These are phyloP conservation scores for Corylus heterophylla DNA, from an alignment of 306 rosid genomes.

Conservation along the genomic window DNA sequence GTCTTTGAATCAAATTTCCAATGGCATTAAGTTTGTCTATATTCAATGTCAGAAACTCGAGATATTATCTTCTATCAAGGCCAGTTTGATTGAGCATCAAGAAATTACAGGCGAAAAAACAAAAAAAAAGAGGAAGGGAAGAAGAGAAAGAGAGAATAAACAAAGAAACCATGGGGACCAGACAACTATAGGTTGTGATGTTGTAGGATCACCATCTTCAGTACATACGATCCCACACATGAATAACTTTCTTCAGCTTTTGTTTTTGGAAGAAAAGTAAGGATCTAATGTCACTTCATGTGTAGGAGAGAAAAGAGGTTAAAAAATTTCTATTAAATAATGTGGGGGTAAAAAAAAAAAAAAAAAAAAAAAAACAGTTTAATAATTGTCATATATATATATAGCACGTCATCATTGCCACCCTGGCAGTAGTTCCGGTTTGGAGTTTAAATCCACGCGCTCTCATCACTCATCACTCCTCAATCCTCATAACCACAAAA, in stretches of 20 bases:
- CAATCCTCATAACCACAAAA: neutral
- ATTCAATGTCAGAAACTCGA: no score
- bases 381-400: neutral
- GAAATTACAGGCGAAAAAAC: no score
- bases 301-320: constrained; percentile 25
- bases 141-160: no score
- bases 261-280: constrained; percentile 54
- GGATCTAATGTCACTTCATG: constrained; percentile 80
- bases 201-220: constrained; percentile 42
- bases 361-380: constrained; percentile 1
- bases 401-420: constrained; percentile 46
- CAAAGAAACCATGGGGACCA: no score
- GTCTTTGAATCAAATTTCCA: no score
- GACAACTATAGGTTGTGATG: constrained; percentile 24
- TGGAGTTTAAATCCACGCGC: constrained; percentile 41
- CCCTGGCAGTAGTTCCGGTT: constrained; percentile 40
- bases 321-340: constrained; percentile 8
- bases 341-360: neutral
- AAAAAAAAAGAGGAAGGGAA: no score
- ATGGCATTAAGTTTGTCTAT: no score
- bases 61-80: no score
- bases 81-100: no score
- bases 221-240: constrained; percentile 54
- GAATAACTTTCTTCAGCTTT: constrained; percentile 33
- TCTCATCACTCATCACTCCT: neutral